Base-by-base conservation (phyloP, 192 early-diverging fungal species). In the Umbelopsis ramanniana region DNA sequence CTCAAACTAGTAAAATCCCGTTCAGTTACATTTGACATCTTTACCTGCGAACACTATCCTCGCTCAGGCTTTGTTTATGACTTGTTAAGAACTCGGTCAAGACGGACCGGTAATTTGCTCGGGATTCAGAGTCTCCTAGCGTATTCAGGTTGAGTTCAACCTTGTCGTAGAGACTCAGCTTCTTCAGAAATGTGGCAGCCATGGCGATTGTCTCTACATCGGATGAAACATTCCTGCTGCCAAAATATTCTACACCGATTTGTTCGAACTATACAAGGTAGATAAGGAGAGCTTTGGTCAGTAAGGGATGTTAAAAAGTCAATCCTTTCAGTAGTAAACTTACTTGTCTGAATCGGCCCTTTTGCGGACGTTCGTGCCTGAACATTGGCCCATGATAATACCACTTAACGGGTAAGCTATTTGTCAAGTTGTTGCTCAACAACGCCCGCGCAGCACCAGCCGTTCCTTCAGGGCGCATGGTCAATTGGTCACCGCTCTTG, bases 301-400 rank as follows among this genome's bases (percentile, higher is more conserved):
- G 4, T 68, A 57, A 9, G 6, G 1, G 3, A 29, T 29, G 46
- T 46, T 1, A 15, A 17, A 46, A 15, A 17, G 46, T 6, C 48
- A 1, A 21, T 21, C n/a, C 48, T n/a, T n/a, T 19, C 47, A 4
- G 11, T 0, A 6, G 11, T 6, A 50, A 9, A 1, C 43, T 29
- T 72, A 85, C 84, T 69, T 85, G 90, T 38, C 90, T 81, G 68
- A 89, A 74, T 24, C 90, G 79, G 7, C 90, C 90, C 50, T 87
- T 88, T 60, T 91, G 90, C 35, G 89, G 90, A n/a, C 89, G 77
- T 67, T 91, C 90, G 35, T 87, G 87, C 52, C 90, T 84, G 66
- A 90, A 91, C 90, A 91, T 91, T 2, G 89, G 85, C 2, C 89
- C 90, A 14, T 74, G 48, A 55, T 91, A 91, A 57, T 83, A 91